Conservation (phyloP, 1,139 yeast genomes). For the Suhomyces chickasaworum region DNA sequence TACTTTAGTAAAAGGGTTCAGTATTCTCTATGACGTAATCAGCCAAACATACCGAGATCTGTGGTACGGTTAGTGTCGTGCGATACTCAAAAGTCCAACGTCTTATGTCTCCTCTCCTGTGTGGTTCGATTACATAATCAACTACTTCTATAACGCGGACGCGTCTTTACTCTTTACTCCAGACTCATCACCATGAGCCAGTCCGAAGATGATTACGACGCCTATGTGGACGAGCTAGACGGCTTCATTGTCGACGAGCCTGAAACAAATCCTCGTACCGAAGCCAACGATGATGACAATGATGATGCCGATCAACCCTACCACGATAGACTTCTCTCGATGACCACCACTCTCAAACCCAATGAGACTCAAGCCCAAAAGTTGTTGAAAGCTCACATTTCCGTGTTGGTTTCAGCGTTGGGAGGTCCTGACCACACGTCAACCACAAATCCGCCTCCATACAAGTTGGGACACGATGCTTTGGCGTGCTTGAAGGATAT, state of each 20-base stretch:
- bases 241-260: conserved; percentile 19
- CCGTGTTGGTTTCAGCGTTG: conserved; percentile 73
- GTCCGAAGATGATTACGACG: conserved; percentile 8
- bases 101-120: too few relatives aligned
- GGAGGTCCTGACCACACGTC: conserved; percentile 75
- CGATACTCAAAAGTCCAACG: too few relatives aligned
- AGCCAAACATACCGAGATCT: too few relatives aligned
- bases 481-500: conserved; percentile 84
- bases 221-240: conserved; percentile 15
- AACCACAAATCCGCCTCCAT: conserved; percentile 48
- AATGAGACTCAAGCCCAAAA: conserved; percentile 45
- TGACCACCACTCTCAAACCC: conserved; percentile 35
- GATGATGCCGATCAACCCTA: conserved; percentile 20
- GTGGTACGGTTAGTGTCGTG: too few relatives aligned
- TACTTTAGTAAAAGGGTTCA: too few relatives aligned
- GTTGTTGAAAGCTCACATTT: conserved; percentile 63
- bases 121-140: too few relatives aligned
- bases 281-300: conserved; percentile 22
- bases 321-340: conserved; percentile 31
- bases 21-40: too few relatives aligned
- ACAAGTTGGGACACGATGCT: conserved; percentile 89
- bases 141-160: not conserved
- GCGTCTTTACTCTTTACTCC: conserved; percentile 7
- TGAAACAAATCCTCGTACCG: conserved; percentile 15
- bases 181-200: not conserved